A percentile compares a stretch with the other conserved stretches of the same genome.
phyloP scores from a whole-genome alignment of 805 yeast genomes.

The Candida xiaguanensis region DNA sequence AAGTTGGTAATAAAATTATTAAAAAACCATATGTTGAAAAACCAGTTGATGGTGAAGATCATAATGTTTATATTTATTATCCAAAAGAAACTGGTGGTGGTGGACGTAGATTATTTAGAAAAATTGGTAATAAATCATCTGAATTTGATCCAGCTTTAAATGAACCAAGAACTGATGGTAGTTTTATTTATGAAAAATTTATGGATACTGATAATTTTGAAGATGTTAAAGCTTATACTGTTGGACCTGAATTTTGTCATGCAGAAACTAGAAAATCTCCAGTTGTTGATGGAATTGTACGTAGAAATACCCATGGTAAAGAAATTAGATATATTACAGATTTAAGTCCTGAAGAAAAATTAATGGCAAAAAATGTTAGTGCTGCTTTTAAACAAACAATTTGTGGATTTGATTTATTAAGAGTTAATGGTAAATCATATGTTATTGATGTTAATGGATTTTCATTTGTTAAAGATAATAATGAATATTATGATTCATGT shows the following conservation, averaged over 20 bases:
- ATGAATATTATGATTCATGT: conserved; percentile 78
- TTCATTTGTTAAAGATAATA: conserved; percentile 92
- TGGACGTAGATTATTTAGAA: conserved; percentile 89
- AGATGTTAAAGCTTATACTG: conserved; percentile 98
- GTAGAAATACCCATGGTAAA: conserved; percentile 96
- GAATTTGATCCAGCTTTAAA: conserved; percentile 84
- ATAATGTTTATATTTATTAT: conserved; percentile 90
- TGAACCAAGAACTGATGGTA: conserved; percentile 81
- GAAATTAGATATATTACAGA: conserved; percentile 89
- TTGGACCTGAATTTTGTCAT: conserved; percentile 86
- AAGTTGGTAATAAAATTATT: conserved; percentile 68
- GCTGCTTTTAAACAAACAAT: conserved; percentile 83
- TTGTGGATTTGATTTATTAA: conserved; percentile 91
- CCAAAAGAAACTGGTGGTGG: conserved; percentile 92
- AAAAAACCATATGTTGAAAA: conserved; percentile 95
- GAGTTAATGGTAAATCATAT: conserved; percentile 83
- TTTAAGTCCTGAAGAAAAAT: conserved; percentile 67
- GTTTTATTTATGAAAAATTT: conserved; percentile 87
- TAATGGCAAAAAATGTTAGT: conserved; percentile 77
- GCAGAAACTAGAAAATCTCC: conserved; percentile 99
- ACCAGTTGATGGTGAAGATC: conserved; percentile 99
- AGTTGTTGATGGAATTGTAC: conserved; percentile 97
- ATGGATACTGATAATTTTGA: conserved; percentile 98
- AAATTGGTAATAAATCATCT: conserved; percentile 94
- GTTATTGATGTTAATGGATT: conserved; percentile 98